These are phyloP conservation scores for Lenzites betulinus DNA, from an alignment of 768 basidiomycete species.

Conservation along the genomic window DNA sequence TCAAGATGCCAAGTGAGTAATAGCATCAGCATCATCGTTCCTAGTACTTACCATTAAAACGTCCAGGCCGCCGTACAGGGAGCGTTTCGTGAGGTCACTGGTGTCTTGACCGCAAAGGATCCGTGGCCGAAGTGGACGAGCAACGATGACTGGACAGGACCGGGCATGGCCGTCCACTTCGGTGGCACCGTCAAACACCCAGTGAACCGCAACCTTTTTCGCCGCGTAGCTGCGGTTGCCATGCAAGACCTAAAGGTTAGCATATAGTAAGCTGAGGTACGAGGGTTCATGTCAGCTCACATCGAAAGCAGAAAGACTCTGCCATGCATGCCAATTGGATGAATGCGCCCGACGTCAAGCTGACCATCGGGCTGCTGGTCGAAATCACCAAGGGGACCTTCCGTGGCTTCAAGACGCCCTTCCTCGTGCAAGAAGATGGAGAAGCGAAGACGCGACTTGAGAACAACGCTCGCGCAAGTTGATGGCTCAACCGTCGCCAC, in stretches of 20 bases:
- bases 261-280: not conserved
- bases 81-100: not conserved
- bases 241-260: constrained; percentile 1
- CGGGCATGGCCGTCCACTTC: not conserved
- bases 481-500: not conserved
- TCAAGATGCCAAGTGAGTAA: no score
- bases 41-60: no score
- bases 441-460: not conserved
- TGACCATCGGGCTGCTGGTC: not conserved
- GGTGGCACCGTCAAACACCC: not conserved
- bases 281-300: not conserved
- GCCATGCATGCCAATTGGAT: not conserved
- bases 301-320: not conserved
- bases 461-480: not conserved
- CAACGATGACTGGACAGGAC: not conserved
- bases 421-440: not conserved
- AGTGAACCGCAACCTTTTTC: not conserved
- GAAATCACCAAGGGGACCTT: not conserved
- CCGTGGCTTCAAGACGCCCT: not conserved
- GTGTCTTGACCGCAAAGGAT: not conserved
- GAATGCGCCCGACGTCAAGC: not conserved
- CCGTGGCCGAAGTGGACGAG: not conserved
- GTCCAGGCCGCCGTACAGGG: not conserved
- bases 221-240: not conserved
- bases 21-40: no score